Evolutionary conservation across 257 asterid genomes (phyloP).

Genomic region (Cynanchum wilfordii): DNA sequence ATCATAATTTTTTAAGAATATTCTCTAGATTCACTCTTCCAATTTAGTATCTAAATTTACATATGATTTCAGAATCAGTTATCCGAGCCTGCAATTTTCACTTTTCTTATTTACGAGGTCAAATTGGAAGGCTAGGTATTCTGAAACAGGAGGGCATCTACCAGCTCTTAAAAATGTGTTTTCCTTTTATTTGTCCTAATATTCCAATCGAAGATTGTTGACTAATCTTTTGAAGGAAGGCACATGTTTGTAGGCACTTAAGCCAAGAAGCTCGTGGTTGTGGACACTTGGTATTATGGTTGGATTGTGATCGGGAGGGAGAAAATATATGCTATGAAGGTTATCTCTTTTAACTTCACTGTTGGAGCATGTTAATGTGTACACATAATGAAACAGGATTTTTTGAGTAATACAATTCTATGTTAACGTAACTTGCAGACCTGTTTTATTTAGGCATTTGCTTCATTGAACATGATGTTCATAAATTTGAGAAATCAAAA

Average conservation of each 20-base stretch:
- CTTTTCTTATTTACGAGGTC: background rate
- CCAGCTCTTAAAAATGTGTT: background rate
- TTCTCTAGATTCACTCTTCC: background rate
- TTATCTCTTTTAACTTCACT: constrained; percentile 22
- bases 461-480: background rate
- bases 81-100: background rate
- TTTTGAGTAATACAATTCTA: background rate
- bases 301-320: constrained; percentile 98
- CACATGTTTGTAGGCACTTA: constrained; percentile 87
- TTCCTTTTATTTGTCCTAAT: background rate
- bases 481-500: background rate
- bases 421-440: background rate
- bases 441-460: background rate
- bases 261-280: constrained; percentile 91
- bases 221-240: constrained; percentile 50
- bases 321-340: constrained; percentile 99
- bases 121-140: background rate
- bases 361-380: constrained; percentile 1
- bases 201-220: constrained; percentile 17
- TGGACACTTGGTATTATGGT: constrained; percentile 71
- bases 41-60: background rate
- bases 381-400: background rate
- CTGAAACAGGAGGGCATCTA: background rate
- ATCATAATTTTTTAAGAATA: background rate
- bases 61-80: background rate